A percentile compares a stretch with the other conserved stretches of the same genome.
These are phyloP conservation scores for Sugiyamaella chiloensis DNA, from an alignment of 805 yeast genomes.

Conservation along the genomic window DNA sequence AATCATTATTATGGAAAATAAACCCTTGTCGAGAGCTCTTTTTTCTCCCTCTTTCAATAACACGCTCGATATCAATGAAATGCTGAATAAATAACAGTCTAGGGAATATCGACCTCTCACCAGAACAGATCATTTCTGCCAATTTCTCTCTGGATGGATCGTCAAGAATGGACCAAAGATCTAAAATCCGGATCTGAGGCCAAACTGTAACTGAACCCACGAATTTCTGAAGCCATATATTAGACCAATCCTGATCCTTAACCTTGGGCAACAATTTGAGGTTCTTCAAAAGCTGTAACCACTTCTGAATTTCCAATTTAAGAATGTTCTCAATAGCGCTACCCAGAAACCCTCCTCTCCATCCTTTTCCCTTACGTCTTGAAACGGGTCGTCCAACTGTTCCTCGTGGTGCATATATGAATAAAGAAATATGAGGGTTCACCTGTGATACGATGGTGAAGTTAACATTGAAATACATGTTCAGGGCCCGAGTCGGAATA, in stretches of 20 bases:
- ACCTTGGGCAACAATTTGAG: slow-evolving; percentile 66
- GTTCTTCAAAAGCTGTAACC: slow-evolving; percentile 64
- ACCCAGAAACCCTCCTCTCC: slow-evolving; percentile 75
- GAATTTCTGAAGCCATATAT: slow-evolving; percentile 68
- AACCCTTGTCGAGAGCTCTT: slow-evolving; percentile 3
- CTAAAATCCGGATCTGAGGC: slow-evolving; percentile 60
- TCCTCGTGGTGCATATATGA: slow-evolving; percentile 75
- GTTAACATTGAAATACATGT: slow-evolving; percentile 71
- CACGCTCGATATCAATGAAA: slow-evolving; percentile 61
- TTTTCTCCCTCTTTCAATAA: slow-evolving; percentile 42
- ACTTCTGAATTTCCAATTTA: slow-evolving; percentile 71
- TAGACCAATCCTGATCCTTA: slow-evolving; percentile 77
- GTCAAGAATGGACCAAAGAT: slow-evolving; percentile 59
- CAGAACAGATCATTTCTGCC: slow-evolving; percentile 53
- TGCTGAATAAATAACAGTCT: slow-evolving; percentile 61
- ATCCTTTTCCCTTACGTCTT: slow-evolving; percentile 50
- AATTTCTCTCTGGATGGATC: slow-evolving; percentile 65
- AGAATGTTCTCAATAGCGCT: slow-evolving; percentile 68
- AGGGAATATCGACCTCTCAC: slow-evolving; percentile 66
- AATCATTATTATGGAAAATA: neutral
- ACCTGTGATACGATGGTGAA: slow-evolving; percentile 78
- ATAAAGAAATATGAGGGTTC: slow-evolving; percentile 74
- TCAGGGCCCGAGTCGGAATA: slow-evolving; percentile 69
- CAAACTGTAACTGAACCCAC: slow-evolving; percentile 74
- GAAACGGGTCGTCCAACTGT: slow-evolving; percentile 78